Evolutionary conservation across 2,329 filamentous ascomycete species (phyloP), one percentile per base, ranked within the genome.

Genomic region (Didymella arachidicola): DNA sequence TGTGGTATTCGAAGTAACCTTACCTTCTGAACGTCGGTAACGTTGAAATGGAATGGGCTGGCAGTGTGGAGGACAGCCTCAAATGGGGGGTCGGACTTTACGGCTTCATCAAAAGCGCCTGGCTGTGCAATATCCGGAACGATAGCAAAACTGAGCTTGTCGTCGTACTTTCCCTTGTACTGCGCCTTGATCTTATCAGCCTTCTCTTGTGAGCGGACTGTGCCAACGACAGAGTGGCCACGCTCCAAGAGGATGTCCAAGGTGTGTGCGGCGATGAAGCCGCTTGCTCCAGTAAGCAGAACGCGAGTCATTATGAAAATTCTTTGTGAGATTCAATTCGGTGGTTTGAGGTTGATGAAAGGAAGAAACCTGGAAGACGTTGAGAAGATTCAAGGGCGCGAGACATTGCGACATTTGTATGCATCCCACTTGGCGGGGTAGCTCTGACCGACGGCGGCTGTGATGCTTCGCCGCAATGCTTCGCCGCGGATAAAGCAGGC

Each of bases 51-150:
- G 79, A 91, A 93, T 0, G 91, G 90, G 32, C 72, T 75, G 1
- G 77, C 76, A 16, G 77, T 79, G 54, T 79, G 77, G 18, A 79
- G 64, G 47, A 94, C 89, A 44, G 84, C 87, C 67, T 91, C 88
- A 62, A 94, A 90, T 0, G 87, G 85, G 16, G 86, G 86, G 53
- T 85, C 80, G 16, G 85, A 86, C 62, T 85, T 79, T 46, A 88
- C 82, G 16, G 84, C 86, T 73, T 82, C 69, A 61, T 83, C 81
- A 63, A 95, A 96, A 25, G 89, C 90, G 18, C 84, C 85, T 22
- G 87, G 83, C 61, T 86, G 72, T 0, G 89, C 88, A 63, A 96
- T 88, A 64, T 96, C 90, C 47, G 86, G 82, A 12, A 96, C 89
- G 59, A 94, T 84, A 34, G 77, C 82, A 70, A 88, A 90, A 57